These are phyloP conservation scores for Hysterium pulicare DNA, from an alignment of 2,329 filamentous ascomycete genomes.

Conservation along the genomic window DNA sequence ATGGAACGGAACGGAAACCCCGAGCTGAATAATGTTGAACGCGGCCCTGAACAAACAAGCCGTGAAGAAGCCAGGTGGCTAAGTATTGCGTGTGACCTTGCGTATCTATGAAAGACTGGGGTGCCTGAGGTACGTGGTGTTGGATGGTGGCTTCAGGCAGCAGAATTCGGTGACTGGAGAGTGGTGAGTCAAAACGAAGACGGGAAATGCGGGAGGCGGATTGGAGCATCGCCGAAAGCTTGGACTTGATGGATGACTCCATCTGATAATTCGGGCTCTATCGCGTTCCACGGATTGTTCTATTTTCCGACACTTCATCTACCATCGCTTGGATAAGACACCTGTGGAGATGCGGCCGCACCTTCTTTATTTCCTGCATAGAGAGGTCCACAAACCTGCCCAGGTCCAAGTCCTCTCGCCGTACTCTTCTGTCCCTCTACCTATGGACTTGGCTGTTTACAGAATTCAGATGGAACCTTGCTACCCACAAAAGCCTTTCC, in stretches of 20 bases:
- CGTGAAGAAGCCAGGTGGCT: not conserved
- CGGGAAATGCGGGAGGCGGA: not conserved
- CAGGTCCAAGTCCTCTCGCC: too few species aligned
- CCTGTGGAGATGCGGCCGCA: too few species aligned
- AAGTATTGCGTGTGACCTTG: not conserved
- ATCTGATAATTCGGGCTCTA: too few species aligned
- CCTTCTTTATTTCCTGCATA: too few species aligned
- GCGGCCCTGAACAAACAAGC: not conserved
- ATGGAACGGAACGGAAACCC: not conserved
- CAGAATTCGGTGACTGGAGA: not conserved
- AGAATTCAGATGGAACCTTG: too few species aligned
- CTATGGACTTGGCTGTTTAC: too few species aligned
- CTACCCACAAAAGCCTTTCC: not conserved
- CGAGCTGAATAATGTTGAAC: not conserved
- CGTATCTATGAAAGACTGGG: not conserved
- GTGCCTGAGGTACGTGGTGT: constrained; percentile 1
- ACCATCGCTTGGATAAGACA: too few species aligned
- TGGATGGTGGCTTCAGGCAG: constrained; percentile 4
- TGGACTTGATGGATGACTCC: constrained; percentile 4
- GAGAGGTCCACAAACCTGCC: too few species aligned
- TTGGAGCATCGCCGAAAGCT: not conserved
- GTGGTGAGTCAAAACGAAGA: not conserved
- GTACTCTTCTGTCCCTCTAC: too few species aligned
- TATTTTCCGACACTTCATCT: too few species aligned
- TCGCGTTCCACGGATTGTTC: too few species aligned